Evolutionary conservation across 148 eudicot species (phyloP), one percentile per base, ranked within the genome.

Genomic region (Arctostaphylos glauca): DNA sequence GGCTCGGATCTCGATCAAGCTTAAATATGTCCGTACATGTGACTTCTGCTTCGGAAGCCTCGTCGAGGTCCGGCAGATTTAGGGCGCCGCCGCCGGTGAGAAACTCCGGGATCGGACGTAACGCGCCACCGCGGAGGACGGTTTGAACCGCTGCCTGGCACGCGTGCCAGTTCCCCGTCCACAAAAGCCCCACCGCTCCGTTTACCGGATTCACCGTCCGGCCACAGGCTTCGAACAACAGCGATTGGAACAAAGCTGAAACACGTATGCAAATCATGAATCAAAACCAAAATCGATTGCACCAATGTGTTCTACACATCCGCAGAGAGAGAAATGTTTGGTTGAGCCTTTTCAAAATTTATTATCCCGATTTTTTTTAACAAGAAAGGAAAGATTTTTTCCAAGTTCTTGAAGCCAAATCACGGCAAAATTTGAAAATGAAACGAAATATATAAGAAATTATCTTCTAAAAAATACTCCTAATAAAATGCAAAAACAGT

Each of bases 191-290:
- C 3, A 92, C 96, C 38, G 93, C 96, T 38, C 96, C 96, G 81
- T 83, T 94, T 13, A 94, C 94, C 4, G 96, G 98, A 72, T 90
- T 94, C 23, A 94, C 94, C 3, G 98, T 94, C 8, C 98, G 89
- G 21, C 98, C 96, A 47, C 94, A 92, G 0, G 98, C 91, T 82
- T 94, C 98, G 44, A 88, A 92, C 8, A 94, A 77, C 41, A 94
- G 78, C 3, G 98, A 94, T 83, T 93, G 94, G 52, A 94, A 94
- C 14, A 94, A 79, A 72, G 93, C 96, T 94, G 94, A 43, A 53
- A 41, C 31, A 52, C 41, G 58, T 5, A 0, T 6, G 13, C 3
- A 55, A 13, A 49, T 21, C 25, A 43, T 4, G 44, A 41, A 47
- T 47, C 19, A 77, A 64, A 80, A 48, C 48, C 25, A 19, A 2